These are phyloP conservation scores for Larix kaempferi DNA, from an alignment of 75 land plant species.

Conservation along the genomic window DNA sequence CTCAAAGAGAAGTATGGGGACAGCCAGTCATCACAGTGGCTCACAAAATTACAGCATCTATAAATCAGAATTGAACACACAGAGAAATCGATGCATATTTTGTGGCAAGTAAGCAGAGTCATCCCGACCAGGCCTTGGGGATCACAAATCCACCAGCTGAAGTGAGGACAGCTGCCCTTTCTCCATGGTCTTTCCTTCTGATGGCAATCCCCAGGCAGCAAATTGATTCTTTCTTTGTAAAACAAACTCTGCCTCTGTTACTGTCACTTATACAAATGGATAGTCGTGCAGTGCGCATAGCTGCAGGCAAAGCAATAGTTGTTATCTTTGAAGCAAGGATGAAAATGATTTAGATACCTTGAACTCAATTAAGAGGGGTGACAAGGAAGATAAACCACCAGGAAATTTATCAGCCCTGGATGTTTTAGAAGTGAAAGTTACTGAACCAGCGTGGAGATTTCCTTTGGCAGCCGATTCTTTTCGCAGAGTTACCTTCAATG, in stretches of 20 bases:
- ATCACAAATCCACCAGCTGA: slow-evolving; percentile 40
- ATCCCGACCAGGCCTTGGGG: too few relatives aligned
- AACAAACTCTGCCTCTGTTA: slow-evolving; percentile 51
- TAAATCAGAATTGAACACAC: too few relatives aligned
- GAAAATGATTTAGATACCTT: slow-evolving; percentile 8
- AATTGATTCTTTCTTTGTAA: slow-evolving; percentile 37
- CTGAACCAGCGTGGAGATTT: too few relatives aligned
- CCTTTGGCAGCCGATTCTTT: too few relatives aligned
- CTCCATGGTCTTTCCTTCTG: slow-evolving; percentile 87
- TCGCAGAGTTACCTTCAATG: too few relatives aligned
- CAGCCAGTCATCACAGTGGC: too few relatives aligned
- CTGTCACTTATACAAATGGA: slow-evolving; percentile 62
- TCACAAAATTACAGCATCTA: too few relatives aligned
- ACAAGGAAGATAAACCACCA: slow-evolving; percentile 5
- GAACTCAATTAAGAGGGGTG: too few relatives aligned
- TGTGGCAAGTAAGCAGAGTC: too few relatives aligned
- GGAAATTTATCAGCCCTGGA: slow-evolving; percentile 9
- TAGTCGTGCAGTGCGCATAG: slow-evolving; percentile 61
- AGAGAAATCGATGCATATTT: too few relatives aligned
- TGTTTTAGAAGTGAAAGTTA: slow-evolving; percentile 34
- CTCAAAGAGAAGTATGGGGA: too few relatives aligned
- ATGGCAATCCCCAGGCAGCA: slow-evolving; percentile 48
- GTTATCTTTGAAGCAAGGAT: slow-evolving; percentile 52
- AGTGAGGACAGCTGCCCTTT: slow-evolving; percentile 61
- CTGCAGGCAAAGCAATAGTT: slow-evolving; percentile 80